Evolutionary conservation across 2,329 filamentous ascomycete genomes (phyloP), one percentile per base, ranked within the genome.

Genomic region (Claviceps sp.): DNA sequence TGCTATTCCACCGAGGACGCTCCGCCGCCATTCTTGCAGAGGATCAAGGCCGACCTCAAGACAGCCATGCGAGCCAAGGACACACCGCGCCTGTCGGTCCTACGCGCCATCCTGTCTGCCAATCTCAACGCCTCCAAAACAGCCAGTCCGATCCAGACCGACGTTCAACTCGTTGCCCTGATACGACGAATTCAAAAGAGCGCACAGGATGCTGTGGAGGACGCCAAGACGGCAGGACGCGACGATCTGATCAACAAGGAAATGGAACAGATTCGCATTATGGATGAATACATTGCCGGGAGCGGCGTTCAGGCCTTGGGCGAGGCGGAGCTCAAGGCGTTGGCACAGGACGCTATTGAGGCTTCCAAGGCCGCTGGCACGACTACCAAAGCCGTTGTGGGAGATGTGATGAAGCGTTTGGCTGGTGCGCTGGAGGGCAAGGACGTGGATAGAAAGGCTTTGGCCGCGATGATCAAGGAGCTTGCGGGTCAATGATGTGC

Each of bases 121-220:
- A 80, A 85, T 55, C 81, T 83, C 59, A 90, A 89, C 66, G 82
- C 84, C 37, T 83, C 81, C 64, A 90, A 90, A 68, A 88, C 85
- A 14, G 62, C 75, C 40, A 72, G 70, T 40, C 86, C 86, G n/a
- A 79, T 90, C 61, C 72, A 71, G 51, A 86, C 80, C 22, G 85
- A 91, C 65, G 74, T 77, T 56, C 79, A 85, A 61, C 73, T 91
- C 51, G 77, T 88, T 29, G 70, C 74, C 7, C 71, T 90, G 47
- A 74, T 93, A 52, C 76, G 79, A 56, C 84, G 82, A 67, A 77
- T 80, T 49, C 75, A 78, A 22, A 75, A 76, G 44, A 71, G 75
- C 2, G 73, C 76, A 4, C 69, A 75, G 48, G 77, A 82, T 17
- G 80, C 86, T 1, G 73, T 73, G 16, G 71, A 71, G 38, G 83